A percentile compares a stretch with the other conserved stretches of the same genome.
These are phyloP conservation scores for Paramecium bursaria DNA, from an alignment of 73 alveolate species.

Conservation along the genomic window DNA sequence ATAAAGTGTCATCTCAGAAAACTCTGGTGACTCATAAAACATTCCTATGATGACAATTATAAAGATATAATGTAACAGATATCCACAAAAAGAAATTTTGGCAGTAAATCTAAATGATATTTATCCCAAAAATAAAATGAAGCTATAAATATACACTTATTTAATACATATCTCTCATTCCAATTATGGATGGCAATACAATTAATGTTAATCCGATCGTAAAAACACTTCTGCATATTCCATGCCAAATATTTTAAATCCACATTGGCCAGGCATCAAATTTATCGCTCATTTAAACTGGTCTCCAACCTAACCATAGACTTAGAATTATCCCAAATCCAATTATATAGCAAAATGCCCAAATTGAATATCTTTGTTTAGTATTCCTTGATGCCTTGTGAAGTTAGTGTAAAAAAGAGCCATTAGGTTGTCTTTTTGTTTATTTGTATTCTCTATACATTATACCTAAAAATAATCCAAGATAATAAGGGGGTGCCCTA, in stretches of 20 bases:
- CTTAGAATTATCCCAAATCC: background rate
- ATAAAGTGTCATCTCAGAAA: background rate
- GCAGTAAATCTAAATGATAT: background rate
- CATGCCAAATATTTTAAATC: background rate
- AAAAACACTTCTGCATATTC: background rate
- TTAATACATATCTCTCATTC: background rate
- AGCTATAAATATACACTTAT: background rate
- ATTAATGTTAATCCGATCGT: background rate
- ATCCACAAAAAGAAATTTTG: background rate
- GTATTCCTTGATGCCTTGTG: background rate
- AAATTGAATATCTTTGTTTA: background rate
- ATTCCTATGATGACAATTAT: background rate
- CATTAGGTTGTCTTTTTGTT: no score
- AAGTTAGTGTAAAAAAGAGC: background rate
- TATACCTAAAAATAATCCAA: background rate
- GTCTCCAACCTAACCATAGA: slow-evolving; percentile 61
- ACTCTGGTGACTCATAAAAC: background rate
- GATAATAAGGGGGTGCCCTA: background rate
- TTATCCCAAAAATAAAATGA: background rate
- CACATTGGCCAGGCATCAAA: background rate
- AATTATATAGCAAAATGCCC: background rate
- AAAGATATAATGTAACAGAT: background rate
- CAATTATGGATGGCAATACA: background rate
- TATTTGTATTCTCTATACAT: background rate
- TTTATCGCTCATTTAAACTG: background rate